phyloP scores from a whole-genome alignment of 176 grass and related monocot species.

The Hordeum marinum region DNA sequence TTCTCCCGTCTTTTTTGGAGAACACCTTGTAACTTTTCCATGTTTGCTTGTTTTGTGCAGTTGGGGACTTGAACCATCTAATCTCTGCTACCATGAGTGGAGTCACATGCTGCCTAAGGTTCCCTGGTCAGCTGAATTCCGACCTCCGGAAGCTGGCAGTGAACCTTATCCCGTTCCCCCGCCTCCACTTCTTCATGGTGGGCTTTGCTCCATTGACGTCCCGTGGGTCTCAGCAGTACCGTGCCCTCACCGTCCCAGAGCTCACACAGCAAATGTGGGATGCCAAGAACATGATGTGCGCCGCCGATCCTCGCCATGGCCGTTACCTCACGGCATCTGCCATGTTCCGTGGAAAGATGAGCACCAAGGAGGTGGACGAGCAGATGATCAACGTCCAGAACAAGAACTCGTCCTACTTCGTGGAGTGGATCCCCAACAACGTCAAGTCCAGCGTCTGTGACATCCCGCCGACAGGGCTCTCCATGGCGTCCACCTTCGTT shows the following conservation, averaged over 20 bases:
- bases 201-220: slow-evolving; percentile 69
- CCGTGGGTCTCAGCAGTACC: slow-evolving; percentile 81
- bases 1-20: too few relatives aligned
- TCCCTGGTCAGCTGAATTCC: slow-evolving; percentile 76
- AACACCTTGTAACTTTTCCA: neutral
- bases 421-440: slow-evolving; percentile 89
- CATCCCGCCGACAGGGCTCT: slow-evolving; percentile 69
- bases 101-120: slow-evolving; percentile 77
- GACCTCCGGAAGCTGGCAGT: slow-evolving; percentile 75
- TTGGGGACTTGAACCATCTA: slow-evolving; percentile 84
- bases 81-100: slow-evolving; percentile 87
- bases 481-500: slow-evolving; percentile 80
- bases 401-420: slow-evolving; percentile 85
- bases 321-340: slow-evolving; percentile 84
- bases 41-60: slow-evolving; percentile 36
- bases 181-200: slow-evolving; percentile 85
- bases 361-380: slow-evolving; percentile 82
- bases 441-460: slow-evolving; percentile 89
- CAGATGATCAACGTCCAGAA: slow-evolving; percentile 96
- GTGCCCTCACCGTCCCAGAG: slow-evolving; percentile 77
- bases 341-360: slow-evolving; percentile 95
- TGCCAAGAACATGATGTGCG: slow-evolving; percentile 92
- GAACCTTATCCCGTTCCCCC: slow-evolving; percentile 76
- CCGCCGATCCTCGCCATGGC: slow-evolving; percentile 79
- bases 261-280: slow-evolving; percentile 95